Base-by-base conservation (phyloP, 83 land plant species). In the Picea abies region DNA sequence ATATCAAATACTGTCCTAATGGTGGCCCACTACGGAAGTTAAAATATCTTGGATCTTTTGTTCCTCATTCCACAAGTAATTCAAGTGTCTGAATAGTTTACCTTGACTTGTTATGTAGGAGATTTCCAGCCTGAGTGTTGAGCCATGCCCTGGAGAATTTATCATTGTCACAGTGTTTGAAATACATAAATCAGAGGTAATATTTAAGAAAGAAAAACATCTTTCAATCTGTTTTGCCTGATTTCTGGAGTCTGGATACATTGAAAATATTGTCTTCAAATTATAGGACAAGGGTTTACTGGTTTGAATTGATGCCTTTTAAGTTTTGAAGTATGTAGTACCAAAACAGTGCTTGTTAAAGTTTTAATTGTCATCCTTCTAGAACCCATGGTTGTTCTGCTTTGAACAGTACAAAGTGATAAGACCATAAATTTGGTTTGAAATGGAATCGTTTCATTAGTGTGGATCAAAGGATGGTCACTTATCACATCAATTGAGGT, bases 101-200 rank as follows among this genome's bases (percentile, higher is more conserved):
- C 10, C 14, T 52, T 52, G n/a, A 10, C 17, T n/a, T 73, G 0
- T 56, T 41, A 70, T 87, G 71, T 91, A 97, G 99, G 99, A 97
- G 70, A 87, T 97, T 49, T 95, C 99, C 12, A 92, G 99, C 87
- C 87, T 97, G 73, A 93, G 99, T 80, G 99, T 92, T 79, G 99
- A 97, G 85, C 94, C 99, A 39, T 97, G 91, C 77, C 84, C 85
- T 80, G 95, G 92, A 14, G 99, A 95, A 80, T 77, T 66, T 16
- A 87, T 97, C 29, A 44, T 97, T 17, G 88, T 97, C 47, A 97
- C 95, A 19, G 93, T 92, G 35, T 97, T 97, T 82, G 99, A 97
- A 83, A 97, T 95, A 63, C 80, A 87, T 60, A 81, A 84, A 78
- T 80, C 88, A 32, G 93, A 95, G 96, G 98, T 93, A 84, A 63